A percentile compares a stretch with the other conserved stretches of the same genome.
Conservation (phyloP, 306 rosid species). For the Medicago arabica region DNA sequence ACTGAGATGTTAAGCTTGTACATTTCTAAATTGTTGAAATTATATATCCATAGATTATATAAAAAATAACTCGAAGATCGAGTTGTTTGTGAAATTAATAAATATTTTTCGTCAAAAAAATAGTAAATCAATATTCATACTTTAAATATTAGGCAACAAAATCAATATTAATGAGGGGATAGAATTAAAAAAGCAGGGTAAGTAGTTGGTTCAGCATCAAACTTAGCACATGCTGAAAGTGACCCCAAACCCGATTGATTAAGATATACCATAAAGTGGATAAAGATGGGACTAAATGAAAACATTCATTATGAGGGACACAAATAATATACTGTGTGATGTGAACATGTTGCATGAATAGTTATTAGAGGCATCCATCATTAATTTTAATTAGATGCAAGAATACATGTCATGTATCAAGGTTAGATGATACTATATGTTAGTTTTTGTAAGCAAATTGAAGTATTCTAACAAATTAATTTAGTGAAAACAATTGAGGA, state of each 20-base stretch:
- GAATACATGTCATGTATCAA: slow-evolving; percentile 13
- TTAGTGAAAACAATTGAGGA: slow-evolving; percentile 26
- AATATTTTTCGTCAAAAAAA: no score
- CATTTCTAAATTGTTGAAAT: neutral
- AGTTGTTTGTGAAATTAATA: slow-evolving; percentile 1
- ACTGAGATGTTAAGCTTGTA: neutral
- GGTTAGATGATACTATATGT: neutral
- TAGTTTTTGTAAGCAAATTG: neutral
- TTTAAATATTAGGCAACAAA: neutral
- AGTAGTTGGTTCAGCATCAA: neutral
- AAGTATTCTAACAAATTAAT: neutral
- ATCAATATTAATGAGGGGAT: slow-evolving; percentile 1
- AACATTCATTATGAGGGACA: slow-evolving; percentile 24
- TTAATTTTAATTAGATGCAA: slow-evolving; percentile 5
- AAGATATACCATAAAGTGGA: slow-evolving; percentile 15
- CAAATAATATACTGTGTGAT: slow-evolving; percentile 9
- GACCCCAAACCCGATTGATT: slow-evolving; percentile 9
- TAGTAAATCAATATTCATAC: neutral
- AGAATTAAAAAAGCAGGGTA: neutral
- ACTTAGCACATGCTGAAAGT: slow-evolving; percentile 13
- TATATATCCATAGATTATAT: neutral
- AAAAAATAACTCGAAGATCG: neutral
- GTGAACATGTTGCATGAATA: slow-evolving; percentile 23
- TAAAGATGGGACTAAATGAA: slow-evolving; percentile 31
- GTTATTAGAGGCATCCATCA: neutral